These are phyloP conservation scores for Thalia dealbata DNA, from an alignment of 176 grass and related monocot genomes.

Conservation along the genomic window DNA sequence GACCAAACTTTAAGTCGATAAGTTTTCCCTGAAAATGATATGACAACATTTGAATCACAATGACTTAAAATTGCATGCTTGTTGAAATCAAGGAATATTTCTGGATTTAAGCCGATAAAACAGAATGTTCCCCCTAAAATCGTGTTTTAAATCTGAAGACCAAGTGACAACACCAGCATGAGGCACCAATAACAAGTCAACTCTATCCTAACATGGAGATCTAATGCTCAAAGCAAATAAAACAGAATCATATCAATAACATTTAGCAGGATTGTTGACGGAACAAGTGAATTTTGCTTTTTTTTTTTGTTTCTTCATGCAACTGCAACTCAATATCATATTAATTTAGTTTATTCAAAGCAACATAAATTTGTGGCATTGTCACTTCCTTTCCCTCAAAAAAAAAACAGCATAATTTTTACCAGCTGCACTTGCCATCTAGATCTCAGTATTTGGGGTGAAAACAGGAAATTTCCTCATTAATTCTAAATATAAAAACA, in stretches of 20 bases:
- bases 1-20: slow-evolving; percentile 68
- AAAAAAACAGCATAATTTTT: background rate
- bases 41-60: slow-evolving; percentile 24
- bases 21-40: slow-evolving; percentile 51
- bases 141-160: background rate
- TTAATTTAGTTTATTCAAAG: background rate
- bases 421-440: background rate
- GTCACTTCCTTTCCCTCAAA: too few relatives aligned
- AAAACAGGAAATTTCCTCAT: background rate
- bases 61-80: background rate
- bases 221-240: background rate
- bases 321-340: background rate
- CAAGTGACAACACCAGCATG: background rate
- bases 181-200: background rate
- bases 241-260: background rate
- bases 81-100: background rate
- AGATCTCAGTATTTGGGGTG: background rate
- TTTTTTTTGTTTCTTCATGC: too few relatives aligned
- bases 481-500: background rate
- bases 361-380: background rate
- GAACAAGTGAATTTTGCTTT: background rate
- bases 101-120: too few relatives aligned
- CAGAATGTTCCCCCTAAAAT: background rate
- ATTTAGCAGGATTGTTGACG: background rate
- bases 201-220: background rate